Conservation (phyloP, 805 yeast species). For the Debaryomyces maramus region DNA sequence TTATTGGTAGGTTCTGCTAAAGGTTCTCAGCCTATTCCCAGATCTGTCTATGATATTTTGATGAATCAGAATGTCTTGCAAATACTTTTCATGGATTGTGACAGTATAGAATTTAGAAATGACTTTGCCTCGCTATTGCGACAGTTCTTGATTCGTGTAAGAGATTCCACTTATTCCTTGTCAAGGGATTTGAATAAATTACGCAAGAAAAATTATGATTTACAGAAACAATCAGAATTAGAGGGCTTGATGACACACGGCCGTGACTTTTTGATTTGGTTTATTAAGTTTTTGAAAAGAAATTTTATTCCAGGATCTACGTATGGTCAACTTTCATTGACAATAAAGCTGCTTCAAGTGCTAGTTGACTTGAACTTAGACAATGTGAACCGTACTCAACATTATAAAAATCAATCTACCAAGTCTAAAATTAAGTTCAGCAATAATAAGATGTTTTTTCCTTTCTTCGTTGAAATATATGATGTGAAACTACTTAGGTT, state of each 20-base stretch:
- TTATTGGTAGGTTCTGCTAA: constrained; percentile 62
- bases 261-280: constrained; percentile 35
- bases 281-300: constrained; percentile 49
- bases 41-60: constrained; percentile 45
- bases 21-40: constrained; percentile 56
- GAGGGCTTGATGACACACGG: neutral
- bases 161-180: constrained; percentile 63
- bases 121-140: constrained; percentile 62
- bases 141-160: constrained; percentile 60
- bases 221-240: constrained; percentile 12
- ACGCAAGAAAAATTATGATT: constrained; percentile 22
- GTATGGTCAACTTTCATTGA: constrained; percentile 37
- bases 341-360: constrained; percentile 14
- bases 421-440: neutral
- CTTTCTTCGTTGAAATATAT: constrained; percentile 7
- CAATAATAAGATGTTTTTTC: constrained; percentile 9
- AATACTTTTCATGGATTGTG: constrained; percentile 55
- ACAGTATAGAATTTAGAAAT: constrained; percentile 66
- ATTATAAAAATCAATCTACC: neutral
- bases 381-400: neutral
- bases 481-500: constrained; percentile 40
- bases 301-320: constrained; percentile 45
- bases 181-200: constrained; percentile 41
- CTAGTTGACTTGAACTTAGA: constrained; percentile 14
- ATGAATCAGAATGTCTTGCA: constrained; percentile 38